Evolutionary conservation across 306 rosid species (phyloP), one percentile per base, ranked within the genome.

Genomic region (Cicer pinnatifidum): DNA sequence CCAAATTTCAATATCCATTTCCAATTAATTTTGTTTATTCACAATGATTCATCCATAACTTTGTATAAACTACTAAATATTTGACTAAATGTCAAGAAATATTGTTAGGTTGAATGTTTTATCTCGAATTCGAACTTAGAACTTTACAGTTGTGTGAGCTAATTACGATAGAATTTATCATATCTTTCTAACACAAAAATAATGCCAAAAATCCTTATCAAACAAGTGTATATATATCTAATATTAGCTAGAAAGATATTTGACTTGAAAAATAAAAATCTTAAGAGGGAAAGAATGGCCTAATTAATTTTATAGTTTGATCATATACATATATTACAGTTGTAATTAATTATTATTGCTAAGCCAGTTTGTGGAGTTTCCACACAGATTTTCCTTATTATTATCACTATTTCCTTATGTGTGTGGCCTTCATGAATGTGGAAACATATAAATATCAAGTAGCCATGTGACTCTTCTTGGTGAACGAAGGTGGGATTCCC

Each of bases 401-500:
- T n/a, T n/a, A n/a, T n/a, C n/a, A n/a, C n/a, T n/a, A n/a, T n/a
- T n/a, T n/a, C n/a, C n/a, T n/a, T n/a, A n/a, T 68, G 11, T 73
- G 35, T 60, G 74, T 44, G 44, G 47, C 67, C 38, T 79, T 67
- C 59, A 11, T 39, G 16, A 12, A 72, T 6, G 59, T 66, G 69
- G 47, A 44, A 59, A 57, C 41, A 28, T 48, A 67, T 50, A 75
- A 67, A 68, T 41, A 48, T 67, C 60, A 68, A 60, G 6, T 17
- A 80, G 71, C 67, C 80, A 80, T 80, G 90, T 90, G 39, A 38
- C 82, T 3, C 83, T 78, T 40, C 76, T 87, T 53, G 98, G 95
- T 23, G 89, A 59, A 59, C 48, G 84, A 39, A 84, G 83, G 51
- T 92, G 96, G 95, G 96, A 90, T 65, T 80, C 86, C 23, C 82